Percentiles rank a stretch among this genome's conserved stretches.
phyloP scores from a whole-genome alignment of 2,329 filamentous ascomycete species.

The Chrysoporthe deuterocubensis region DNA sequence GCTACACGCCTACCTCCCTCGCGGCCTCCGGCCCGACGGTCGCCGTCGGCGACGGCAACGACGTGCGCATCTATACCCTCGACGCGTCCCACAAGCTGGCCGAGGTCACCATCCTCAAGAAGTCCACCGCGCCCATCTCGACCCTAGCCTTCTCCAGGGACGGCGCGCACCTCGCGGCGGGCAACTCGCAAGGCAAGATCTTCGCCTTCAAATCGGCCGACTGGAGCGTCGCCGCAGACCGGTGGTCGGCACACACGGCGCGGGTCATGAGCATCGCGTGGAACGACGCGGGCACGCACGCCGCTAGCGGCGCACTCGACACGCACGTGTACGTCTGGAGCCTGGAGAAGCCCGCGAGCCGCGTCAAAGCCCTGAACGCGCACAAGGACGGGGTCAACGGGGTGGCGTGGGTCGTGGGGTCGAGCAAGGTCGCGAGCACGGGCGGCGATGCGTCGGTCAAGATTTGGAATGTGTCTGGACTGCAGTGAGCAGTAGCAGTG shows the following conservation, averaged over 20 bases:
- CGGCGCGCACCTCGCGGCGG: constrained; percentile 79
- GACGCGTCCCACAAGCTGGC: constrained; percentile 60
- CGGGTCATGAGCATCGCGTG: constrained; percentile 68
- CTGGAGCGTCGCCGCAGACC: constrained; percentile 77
- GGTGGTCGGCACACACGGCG: constrained; percentile 65
- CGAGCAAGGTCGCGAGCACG: constrained; percentile 71
- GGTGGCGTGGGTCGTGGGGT: constrained; percentile 73
- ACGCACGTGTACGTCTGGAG: constrained; percentile 95
- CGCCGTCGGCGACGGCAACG: constrained; percentile 74
- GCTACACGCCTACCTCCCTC: constrained; percentile 71
- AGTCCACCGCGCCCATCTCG: constrained; percentile 74
- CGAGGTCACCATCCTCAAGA: constrained; percentile 62
- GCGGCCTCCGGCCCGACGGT: constrained; percentile 70
- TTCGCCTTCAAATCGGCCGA: constrained; percentile 71
- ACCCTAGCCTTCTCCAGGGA: constrained; percentile 81
- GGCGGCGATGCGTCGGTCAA: constrained; percentile 92
- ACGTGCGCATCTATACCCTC: constrained; percentile 74
- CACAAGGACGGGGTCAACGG: constrained; percentile 96
- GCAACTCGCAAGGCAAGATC: constrained; percentile 85
- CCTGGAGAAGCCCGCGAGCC: constrained; percentile 77
- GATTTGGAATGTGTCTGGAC: constrained; percentile 73
- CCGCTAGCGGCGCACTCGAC: constrained; percentile 84
- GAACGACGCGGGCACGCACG: constrained; percentile 77
- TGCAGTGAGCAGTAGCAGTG: constrained; percentile 44
- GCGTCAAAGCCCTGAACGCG: constrained; percentile 82